Evolutionary conservation across 805 yeast species (phyloP).

Genomic region (Wickerhamiella sergipiensis): DNA sequence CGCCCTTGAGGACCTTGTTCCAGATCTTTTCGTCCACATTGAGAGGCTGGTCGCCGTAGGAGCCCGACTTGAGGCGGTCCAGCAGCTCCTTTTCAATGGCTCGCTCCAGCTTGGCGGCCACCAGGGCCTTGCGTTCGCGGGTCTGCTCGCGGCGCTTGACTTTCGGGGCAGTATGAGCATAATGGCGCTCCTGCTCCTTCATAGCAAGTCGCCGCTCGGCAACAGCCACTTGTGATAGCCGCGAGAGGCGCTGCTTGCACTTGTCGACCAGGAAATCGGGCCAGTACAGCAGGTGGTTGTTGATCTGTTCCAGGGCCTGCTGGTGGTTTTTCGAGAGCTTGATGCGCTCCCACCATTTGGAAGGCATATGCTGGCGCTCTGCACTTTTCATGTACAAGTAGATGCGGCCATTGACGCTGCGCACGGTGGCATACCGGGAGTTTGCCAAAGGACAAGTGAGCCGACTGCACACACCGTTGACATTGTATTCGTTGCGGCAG

Average conservation of each 20-base stretch:
- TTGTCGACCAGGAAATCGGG: slow-evolving; percentile 80
- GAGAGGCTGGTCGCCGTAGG: slow-evolving; percentile 94
- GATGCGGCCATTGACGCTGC: slow-evolving; percentile 24
- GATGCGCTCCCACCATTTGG: slow-evolving; percentile 88
- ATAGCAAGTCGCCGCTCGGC: slow-evolving; percentile 88
- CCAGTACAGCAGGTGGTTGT: slow-evolving; percentile 82
- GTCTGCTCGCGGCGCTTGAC: slow-evolving; percentile 89
- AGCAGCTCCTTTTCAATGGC: slow-evolving; percentile 91
- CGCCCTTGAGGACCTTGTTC: slow-evolving; percentile 76
- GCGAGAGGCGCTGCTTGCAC: slow-evolving; percentile 90
- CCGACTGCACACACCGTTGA: slow-evolving; percentile 83
- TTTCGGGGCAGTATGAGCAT: slow-evolving; percentile 85
- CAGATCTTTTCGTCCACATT: slow-evolving; percentile 93
- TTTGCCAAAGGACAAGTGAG: slow-evolving; percentile 93
- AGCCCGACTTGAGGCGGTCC: slow-evolving; percentile 92
- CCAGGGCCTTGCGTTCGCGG: slow-evolving; percentile 90
- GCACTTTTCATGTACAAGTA: slow-evolving; percentile 82
- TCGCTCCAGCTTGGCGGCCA: slow-evolving; percentile 93
- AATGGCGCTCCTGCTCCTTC: slow-evolving; percentile 82
- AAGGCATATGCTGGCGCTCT: slow-evolving; percentile 93
- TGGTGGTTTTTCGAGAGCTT: slow-evolving; percentile 79
- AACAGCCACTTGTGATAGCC: slow-evolving; percentile 88
- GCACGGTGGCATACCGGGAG: slow-evolving; percentile 27
- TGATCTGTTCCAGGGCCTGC: slow-evolving; percentile 79
- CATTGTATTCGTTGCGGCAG: slow-evolving; percentile 93